These are phyloP conservation scores for Eurotiales sp. DNA, from an alignment of 2,329 filamentous ascomycete genomes.

Conservation along the genomic window DNA sequence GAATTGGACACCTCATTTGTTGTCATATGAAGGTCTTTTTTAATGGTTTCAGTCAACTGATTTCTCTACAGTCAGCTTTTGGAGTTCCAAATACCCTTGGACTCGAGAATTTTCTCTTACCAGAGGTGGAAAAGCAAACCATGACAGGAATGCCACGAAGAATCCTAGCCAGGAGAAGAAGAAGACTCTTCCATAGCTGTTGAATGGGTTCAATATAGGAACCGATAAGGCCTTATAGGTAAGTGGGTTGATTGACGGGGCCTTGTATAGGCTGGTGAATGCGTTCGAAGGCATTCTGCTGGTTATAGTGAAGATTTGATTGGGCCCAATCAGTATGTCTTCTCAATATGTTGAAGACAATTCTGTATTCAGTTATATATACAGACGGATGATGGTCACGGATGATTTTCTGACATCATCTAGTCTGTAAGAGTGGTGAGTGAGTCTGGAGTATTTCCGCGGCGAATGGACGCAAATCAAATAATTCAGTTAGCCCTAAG, in stretches of 20 bases:
- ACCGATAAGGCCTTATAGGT: constrained; percentile 79
- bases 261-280: constrained; percentile 30
- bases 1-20: constrained; percentile 76
- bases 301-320: neutral
- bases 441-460: neutral
- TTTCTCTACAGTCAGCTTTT: neutral
- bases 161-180: constrained; percentile 88
- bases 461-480: neutral
- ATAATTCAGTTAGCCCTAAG: neutral
- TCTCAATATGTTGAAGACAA: too few species aligned
- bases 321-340: too few species aligned
- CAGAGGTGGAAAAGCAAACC: constrained; percentile 84
- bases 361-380: too few species aligned
- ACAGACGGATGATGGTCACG: neutral
- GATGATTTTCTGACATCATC: neutral
- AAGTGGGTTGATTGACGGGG: constrained; percentile 76
- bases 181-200: constrained; percentile 81
- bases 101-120: constrained; percentile 46
- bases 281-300: constrained; percentile 21
- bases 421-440: neutral
- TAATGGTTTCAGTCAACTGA: constrained; percentile 70
- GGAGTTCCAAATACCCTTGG: neutral
- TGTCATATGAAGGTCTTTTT: constrained; percentile 69
- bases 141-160: constrained; percentile 84
- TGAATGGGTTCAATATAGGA: constrained; percentile 71